Base-by-base conservation (phyloP, 2,329 filamentous ascomycete genomes). In the Tolypocladium ophioglossoides region DNA sequence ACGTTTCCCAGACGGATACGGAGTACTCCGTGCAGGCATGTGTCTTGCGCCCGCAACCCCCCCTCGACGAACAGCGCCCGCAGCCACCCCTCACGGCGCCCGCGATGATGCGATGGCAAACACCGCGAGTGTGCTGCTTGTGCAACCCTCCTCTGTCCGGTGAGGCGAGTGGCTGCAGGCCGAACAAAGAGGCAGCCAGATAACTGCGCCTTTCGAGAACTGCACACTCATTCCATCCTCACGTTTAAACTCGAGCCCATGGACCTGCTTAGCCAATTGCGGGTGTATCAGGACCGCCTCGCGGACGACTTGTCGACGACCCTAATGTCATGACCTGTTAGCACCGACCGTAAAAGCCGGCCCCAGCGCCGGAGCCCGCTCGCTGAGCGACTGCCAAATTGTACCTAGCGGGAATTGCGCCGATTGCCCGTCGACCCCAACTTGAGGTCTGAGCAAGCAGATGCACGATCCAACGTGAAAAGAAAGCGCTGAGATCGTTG, bases 271-370 rank as follows among this genome's bases (percentile, higher is more conserved):
- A 47, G 44, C 44, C 44, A 47, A 47, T 47, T 20, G 44, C 44
- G 27, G 7, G 18, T 8, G 27, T 10, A 34, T 48, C 18, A 14
- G 24, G 16, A 20, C 44, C 27, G 27, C 24, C 24, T 47, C 44
- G 16, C 27, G 10, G 39, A n/a, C n/a, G 9, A 3, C 39, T 14
- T 14, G 39, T 20, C 39, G 27, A 32, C 27, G 44, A n/a, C n/a
- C 24, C 24, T 12, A 27, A 12, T 32, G 41, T 12, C 44, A 20
- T 32, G 27, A 8, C 30, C 20, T 20, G 51, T 34, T 52, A 52
- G 41, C 40, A 52, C 51, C 51, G 41, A 41, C 18, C 35, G 52
- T 49, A 49, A 53, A 39, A 8, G 41, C 52, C 52, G 52, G 44
- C 39, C 35, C 52, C 52, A 53, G 18, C 52, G 24, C 34, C 34